Percentiles rank a stretch among this genome's conserved stretches.
Conservation (phyloP, 2,329 filamentous ascomycete species). For the Aspergillus fumigatus region DNA sequence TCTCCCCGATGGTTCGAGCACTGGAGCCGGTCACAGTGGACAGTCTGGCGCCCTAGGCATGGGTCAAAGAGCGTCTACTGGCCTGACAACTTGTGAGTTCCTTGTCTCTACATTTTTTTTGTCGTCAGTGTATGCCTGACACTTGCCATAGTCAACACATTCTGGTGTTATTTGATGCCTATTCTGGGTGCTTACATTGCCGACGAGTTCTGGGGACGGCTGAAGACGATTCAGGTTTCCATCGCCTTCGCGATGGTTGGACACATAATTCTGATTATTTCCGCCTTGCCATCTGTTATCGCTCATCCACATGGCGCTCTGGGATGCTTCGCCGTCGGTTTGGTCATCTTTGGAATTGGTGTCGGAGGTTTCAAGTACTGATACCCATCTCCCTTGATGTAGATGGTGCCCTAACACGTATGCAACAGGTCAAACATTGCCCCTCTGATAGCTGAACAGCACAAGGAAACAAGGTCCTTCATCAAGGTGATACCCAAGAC, state of each 20-base stretch:
- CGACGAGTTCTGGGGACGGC: conserved; percentile 66
- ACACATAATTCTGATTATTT: conserved; percentile 62
- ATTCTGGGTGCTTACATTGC: conserved; percentile 60
- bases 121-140: background rate
- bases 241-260: conserved; percentile 61
- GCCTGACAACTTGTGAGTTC: conserved; percentile 43
- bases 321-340: conserved; percentile 59
- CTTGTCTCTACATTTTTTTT: background rate
- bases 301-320: conserved; percentile 54
- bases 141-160: conserved; percentile 48
- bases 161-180: conserved; percentile 60
- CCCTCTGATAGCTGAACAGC: conserved; percentile 66
- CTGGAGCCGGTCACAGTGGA: conserved; percentile 41
- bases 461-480: conserved; percentile 54
- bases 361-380: conserved; percentile 69
- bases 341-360: conserved; percentile 66
- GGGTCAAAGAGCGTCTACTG: conserved; percentile 55
- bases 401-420: background rate
- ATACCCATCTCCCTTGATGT: background rate
- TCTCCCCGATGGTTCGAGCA: conserved; percentile 51
- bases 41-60: conserved; percentile 53
- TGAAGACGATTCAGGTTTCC: conserved; percentile 66
- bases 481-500: conserved; percentile 50
- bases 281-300: conserved; percentile 62
- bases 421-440: conserved; percentile 59